Base-by-base conservation (phyloP, 2,329 filamentous ascomycete genomes). In the Exophiala alcalophila region DNA sequence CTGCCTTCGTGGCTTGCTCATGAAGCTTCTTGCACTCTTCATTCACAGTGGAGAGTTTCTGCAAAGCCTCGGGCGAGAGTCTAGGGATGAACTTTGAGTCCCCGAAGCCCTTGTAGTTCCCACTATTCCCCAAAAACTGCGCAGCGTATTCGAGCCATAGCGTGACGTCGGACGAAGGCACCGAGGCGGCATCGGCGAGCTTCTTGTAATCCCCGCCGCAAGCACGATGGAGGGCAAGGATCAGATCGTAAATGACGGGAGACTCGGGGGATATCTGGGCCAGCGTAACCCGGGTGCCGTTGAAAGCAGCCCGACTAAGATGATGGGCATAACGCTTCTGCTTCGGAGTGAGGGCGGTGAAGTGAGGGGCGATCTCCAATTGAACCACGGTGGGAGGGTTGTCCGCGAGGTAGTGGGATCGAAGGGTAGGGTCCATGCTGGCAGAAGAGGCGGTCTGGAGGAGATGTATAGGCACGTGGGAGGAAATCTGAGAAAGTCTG, bases 241-340 rank as follows among this genome's bases (percentile, higher is more conserved):
- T 90, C 61, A 92, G 76, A 64, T 92, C 84, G 63, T 81, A 92
- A 59, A 91, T 89, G 54, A 76, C 69, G 66, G 89, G 84, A 10
- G 84, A 86, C 67, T 92, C 87, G 24, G 85, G 84, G 0, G 86
- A 91, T 52, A 87, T 78, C 62, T 92, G 87, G 49, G 85, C 81
- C 32, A 91, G 70, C n/a, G 85, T 83, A 50, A 91, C 81, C 55
- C 86, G 78, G 49, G 80, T 85, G 43, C 87, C 87, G 30, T 83
- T 74, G 60, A 89, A 87, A 5, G 85, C 80, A 47, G 86, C 85
- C 62, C 84, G 89, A 55, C 37, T 45, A 62, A 94, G 86, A 61
- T 83, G 89, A 68, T 96, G 90, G 52, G 90, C 86, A 73, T 96
- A 96, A 61, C 85, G 82, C 71, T 91, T 89, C 70, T 94, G 80